Base-by-base conservation (phyloP, 176 grass and related monocot species). In the Areca catechu region DNA sequence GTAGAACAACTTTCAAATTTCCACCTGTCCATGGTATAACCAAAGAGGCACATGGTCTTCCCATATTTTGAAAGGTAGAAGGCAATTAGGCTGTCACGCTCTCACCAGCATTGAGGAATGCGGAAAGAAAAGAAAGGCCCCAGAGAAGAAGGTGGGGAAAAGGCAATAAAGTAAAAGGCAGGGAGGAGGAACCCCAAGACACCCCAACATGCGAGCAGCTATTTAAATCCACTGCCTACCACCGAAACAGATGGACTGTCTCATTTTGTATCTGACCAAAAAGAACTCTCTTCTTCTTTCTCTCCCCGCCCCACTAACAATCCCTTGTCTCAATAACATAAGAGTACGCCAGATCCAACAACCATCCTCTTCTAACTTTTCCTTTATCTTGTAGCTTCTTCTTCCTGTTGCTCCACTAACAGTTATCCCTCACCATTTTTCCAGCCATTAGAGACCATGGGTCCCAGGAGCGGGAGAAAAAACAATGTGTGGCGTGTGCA, bases 21-120 rank as follows among this genome's bases (percentile, higher is more conserved):
- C 30, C 30, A 37, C 30, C 12, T 4, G 25, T 27, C 25, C 25
- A 27, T 27, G 4, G 4, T 27, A 5, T 5, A 27, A 27, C 25
- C 25, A 27, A 27, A 27, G 4, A 5, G 25, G 0, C 4, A 5
- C 4, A 27, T 24, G 1, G 3, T 24, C 23, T 24, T 30, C 7
- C 28, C 0, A 30, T 6, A 7, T 5, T 5, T 30, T 30, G 28
- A 30, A 0, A 30, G 28, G 5, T 30, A 7, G 5, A 6, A 10
- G 30, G 30, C 7, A 37, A 72, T 53, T 62, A 23, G 21, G 20
- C 47, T 24, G 62, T 72, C 69, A 61, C 69, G 16, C 57, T 73
- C 69, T 61, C 24, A 54, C 70, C 70, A 54, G 70, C 56, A 61
- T 49, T 73, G 68, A 72, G 34, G 58, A 20, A 23, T 73, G 68